phyloP scores from a whole-genome alignment of 768 basidiomycete genomes.

The Pholiota conissans region DNA sequence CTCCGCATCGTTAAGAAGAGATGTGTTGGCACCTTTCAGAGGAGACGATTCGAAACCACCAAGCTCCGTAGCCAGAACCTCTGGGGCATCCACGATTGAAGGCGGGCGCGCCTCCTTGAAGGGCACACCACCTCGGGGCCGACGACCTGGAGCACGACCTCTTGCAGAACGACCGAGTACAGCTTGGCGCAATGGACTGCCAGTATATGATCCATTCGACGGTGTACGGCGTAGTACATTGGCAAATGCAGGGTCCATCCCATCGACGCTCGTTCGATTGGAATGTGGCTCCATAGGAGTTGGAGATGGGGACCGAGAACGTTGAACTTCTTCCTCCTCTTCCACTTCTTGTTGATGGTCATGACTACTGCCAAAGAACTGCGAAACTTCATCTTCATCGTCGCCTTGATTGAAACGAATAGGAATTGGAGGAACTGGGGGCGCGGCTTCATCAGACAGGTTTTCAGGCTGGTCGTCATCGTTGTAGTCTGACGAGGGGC shows the following conservation, averaged over 20 bases:
- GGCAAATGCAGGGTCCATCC: constrained; percentile 86
- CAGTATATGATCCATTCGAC: constrained; percentile 45
- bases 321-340: constrained; percentile 23
- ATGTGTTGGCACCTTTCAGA: constrained; percentile 28
- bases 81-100: constrained; percentile 71
- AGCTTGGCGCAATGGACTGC: constrained; percentile 64
- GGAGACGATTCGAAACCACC: constrained; percentile 32
- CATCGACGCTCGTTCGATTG: constrained; percentile 74
- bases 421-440: constrained; percentile 43
- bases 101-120: constrained; percentile 71
- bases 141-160: constrained; percentile 50
- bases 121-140: constrained; percentile 64
- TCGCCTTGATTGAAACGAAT: constrained; percentile 34
- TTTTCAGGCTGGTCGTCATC: constrained; percentile 31
- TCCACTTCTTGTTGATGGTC: constrained; percentile 27
- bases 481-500: constrained; percentile 50
- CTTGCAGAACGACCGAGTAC: constrained; percentile 51
- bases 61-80: constrained; percentile 70
- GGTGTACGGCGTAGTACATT: constrained; percentile 67
- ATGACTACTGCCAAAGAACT: constrained; percentile 31
- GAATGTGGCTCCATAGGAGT: constrained; percentile 39
- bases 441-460: constrained; percentile 29
- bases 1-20: constrained; percentile 38
- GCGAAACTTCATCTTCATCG: constrained; percentile 37
- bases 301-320: constrained; percentile 33